Evolutionary conservation across 1,284 basidiomycete genomes (phyloP), one percentile per base, ranked within the genome.

Genomic region (Melampsora americana): DNA sequence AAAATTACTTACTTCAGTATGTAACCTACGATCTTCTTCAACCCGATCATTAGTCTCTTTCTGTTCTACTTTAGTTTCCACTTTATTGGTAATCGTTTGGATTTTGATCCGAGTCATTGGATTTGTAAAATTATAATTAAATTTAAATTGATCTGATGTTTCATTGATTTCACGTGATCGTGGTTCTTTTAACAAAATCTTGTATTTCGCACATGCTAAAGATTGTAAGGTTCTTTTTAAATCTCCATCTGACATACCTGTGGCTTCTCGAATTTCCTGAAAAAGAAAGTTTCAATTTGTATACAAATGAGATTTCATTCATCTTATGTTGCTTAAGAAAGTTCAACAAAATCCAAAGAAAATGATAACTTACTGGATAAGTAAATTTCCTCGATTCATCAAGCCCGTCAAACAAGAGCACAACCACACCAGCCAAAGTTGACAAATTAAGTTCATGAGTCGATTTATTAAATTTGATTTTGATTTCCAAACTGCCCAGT

Each of bases 151-250:
- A 82, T 99, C 96, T 18, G 85, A 85, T 0, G 85, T 80, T 73
- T 88, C 85, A 39, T 67, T 50, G 60, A 99, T 86, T 50, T 98
- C 94, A 48, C 93, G 88, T 2, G 92, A 88, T 66, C 91, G 89
- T 0, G 96, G 96, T 79, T 90, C 90, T 82, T 99, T 99, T 82
- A 89, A 92, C 77, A 99, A 84, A 46, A 99, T 87, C 81, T 95
- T 94, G 86, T 88, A 95, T 83, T 96, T 99, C n/a, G 91, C 94
- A 81, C 95, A 99, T 1, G 96, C 95, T 14, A 99, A 87, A 0
- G 94, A 95, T 82, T 99, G 96, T 11, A 99, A 86, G 78, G 95
- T 92, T 12, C 96, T 89, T 82, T 91, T 89, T 11, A 99, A 86
- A 75, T 99, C 95, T 0, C 79, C 78, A 16, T 94, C 90, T 0